These are phyloP conservation scores for Alternaria arborescens DNA, from an alignment of 2,329 filamentous ascomycete genomes.

Conservation along the genomic window DNA sequence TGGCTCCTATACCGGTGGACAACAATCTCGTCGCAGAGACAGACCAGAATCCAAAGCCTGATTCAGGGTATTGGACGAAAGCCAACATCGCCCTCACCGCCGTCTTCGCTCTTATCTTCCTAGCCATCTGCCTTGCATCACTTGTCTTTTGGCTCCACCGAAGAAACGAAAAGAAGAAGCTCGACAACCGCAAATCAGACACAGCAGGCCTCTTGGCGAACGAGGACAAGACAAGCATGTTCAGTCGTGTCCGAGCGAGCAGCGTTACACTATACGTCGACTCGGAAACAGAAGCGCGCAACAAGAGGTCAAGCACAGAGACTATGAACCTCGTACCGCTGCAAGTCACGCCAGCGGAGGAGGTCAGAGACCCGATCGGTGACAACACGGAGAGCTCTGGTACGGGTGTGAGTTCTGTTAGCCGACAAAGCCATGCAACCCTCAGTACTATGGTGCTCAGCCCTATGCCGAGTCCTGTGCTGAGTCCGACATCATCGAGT, in stretches of 20 bases:
- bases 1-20: conserved; percentile 40
- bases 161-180: conserved; percentile 37
- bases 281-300: conserved; percentile 26
- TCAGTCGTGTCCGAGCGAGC: conserved; percentile 38
- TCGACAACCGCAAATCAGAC: conserved; percentile 27
- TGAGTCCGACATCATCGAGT: conserved; percentile 29
- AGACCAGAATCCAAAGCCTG: conserved; percentile 17
- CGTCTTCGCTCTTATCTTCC: conserved; percentile 36
- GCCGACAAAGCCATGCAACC: conserved; percentile 27
- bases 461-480: conserved; percentile 26
- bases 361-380: conserved; percentile 23
- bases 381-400: conserved; percentile 25
- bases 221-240: conserved; percentile 46
- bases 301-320: conserved; percentile 34
- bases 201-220: conserved; percentile 38
- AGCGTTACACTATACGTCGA: conserved; percentile 45
- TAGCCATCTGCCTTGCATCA: conserved; percentile 30
- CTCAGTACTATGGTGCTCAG: conserved; percentile 35
- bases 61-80: conserved; percentile 34
- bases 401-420: conserved; percentile 32
- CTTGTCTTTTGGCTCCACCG: conserved; percentile 34
- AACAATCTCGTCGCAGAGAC: conserved; percentile 17
- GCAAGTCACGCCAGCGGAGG: conserved; percentile 36
- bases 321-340: conserved; percentile 38
- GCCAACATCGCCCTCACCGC: conserved; percentile 38